Evolutionary conservation across 768 basidiomycete species (phyloP), one percentile per base, ranked within the genome.

Genomic region (Russula earlei): DNA sequence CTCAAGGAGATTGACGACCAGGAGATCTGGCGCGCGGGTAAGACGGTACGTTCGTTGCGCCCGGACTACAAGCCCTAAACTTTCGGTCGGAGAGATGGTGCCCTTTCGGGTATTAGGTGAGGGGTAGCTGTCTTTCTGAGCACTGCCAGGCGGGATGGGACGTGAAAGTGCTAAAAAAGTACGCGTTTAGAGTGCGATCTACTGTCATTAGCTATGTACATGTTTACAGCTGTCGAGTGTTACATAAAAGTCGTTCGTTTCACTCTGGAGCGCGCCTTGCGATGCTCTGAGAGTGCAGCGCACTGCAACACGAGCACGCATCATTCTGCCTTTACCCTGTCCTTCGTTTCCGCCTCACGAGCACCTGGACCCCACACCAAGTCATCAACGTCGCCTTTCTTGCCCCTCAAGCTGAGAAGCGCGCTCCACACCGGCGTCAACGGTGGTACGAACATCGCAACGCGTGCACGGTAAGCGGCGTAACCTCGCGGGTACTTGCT

Each of bases 1-100:
- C 80, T 95, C 57, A 85, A 81, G 67, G 91, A 89, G 71, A 98
- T 99, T 67, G 85, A 98, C 74, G 83, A 91, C 72, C 95, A 97
- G 74, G 95, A 97, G 78, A 97, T 98, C 71, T 98, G 95, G 95
- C 77, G 91, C 58, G 94, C 95, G 80, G 85, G 93, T 74, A 93
- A 95, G 79, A 82, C 81, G 58, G 94, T 98, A 51, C 86, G 94
- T 58, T 85, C 85, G 15, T 74, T 95, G 68, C 87, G 90, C 61
- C 89, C 89, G 41, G 89, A 91, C 67, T 82, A 83, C 75, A 90
- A 87, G 75, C 71, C 84, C 40, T 68, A 50, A 20, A 12, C 29
- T 33, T 19, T n/a, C n/a, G n/a, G n/a, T n/a, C n/a, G 15, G 29
- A 29, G 12, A 38, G 27, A 3, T 4, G 29, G 17, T 5, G 29